Evolutionary conservation across 2,329 filamentous ascomycete species (phyloP), one percentile per base, ranked within the genome.

Genomic region (Paradendryphiella salina): DNA sequence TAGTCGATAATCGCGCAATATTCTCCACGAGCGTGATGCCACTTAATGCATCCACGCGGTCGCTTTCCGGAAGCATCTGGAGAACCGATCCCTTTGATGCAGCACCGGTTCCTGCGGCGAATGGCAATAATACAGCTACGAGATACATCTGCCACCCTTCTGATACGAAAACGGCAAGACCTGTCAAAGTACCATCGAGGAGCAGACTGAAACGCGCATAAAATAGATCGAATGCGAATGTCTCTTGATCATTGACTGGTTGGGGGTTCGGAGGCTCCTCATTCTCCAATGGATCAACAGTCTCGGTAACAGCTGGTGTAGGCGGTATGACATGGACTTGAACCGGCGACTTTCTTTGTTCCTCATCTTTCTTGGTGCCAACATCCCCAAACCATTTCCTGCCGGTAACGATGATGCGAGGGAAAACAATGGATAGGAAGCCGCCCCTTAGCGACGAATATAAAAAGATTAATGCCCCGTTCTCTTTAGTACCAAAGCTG

Each of bases 31-130:
- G 73, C 0, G 85, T 88, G 10, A 90, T 84, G 0, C 84, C 85
- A 32, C 85, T 84, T 3, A 90, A 73, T 0, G 87, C 86, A 62
- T 90, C 86, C 0, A 82, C 79, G 0, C 86, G 78, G 47, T 86
- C 81, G 0, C 77, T 77, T 1, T 82, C 76, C 0, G 84, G 75
- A 36, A 85, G 85, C 85, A 89, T 86, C 49, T 87, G 82, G 0
- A 87, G 80, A 52, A 89, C 88, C n/a, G 86, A 84, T 0, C 86
- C 87, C 58, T 89, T 90, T 1, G 85, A 85, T 0, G 86, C 85
- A 0, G 85, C 81, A 0, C 85, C 86, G 0, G 86, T 86, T 0
- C 87, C 87, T 0, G 86, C 86, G 0, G 84, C 85, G 23, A 89
- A 82, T 0, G 87, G 87, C 0, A 90, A 76, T 1, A 89, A 65